phyloP scores from a whole-genome alignment of 73 alveolate species.

The Paramecium sonneborni region DNA sequence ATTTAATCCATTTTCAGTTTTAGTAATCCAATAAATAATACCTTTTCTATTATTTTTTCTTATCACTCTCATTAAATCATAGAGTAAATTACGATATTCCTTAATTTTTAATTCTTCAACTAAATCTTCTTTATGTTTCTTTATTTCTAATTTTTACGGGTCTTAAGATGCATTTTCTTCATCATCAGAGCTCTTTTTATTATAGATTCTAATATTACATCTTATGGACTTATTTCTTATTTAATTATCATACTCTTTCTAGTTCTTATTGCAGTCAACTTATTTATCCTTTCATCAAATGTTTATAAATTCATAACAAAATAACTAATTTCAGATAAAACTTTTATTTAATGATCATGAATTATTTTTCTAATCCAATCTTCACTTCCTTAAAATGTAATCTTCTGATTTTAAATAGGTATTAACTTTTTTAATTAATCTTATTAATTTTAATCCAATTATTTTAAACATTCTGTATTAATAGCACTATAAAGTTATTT shows the following conservation, averaged over 20 bases:
- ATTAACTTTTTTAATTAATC: conserved; percentile 24
- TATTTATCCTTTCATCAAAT: background rate
- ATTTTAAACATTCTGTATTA: conserved; percentile 30
- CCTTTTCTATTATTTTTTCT: conserved; percentile 34
- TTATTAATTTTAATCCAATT: background rate
- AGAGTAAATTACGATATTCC: background rate
- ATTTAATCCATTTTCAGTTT: conserved; percentile 21
- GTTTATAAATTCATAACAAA: background rate
- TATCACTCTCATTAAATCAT: background rate
- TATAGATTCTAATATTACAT: conserved; percentile 14
- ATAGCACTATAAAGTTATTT: conserved; percentile 38
- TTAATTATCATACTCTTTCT: conserved; percentile 24
- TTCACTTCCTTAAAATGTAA: conserved; percentile 57
- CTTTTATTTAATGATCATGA: background rate
- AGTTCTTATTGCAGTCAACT: conserved; percentile 25
- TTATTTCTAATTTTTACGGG: background rate
- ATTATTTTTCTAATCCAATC: conserved; percentile 58
- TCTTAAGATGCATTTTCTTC: background rate
- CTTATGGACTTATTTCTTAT: conserved; percentile 43
- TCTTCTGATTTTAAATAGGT: background rate
- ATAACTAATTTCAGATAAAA: background rate
- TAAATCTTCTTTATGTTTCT: conserved; percentile 38
- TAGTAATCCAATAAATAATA: background rate
- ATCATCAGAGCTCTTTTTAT: conserved; percentile 43
- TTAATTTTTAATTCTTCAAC: conserved; percentile 33